These are phyloP conservation scores for Sphaerosporella brunnea DNA, from an alignment of 495 filamentous ascomycete genomes.

Conservation along the genomic window DNA sequence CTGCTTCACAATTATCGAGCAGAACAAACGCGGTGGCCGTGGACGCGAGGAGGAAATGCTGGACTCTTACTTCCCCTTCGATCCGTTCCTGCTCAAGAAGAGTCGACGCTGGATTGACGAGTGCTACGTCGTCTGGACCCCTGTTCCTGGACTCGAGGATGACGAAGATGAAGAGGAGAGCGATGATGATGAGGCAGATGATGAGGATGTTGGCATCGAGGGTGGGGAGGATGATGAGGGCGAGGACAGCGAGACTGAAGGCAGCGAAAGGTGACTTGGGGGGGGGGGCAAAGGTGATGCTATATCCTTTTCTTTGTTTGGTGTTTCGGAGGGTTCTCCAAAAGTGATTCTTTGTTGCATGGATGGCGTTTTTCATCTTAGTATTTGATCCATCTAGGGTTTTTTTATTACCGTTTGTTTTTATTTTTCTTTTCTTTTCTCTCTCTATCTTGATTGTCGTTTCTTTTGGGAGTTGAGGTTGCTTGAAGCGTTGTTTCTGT, in stretches of 20 bases:
- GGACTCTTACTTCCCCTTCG: constrained; percentile 92
- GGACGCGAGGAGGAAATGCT: constrained; percentile 34
- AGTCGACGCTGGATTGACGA: constrained; percentile 71
- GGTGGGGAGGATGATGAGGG: constrained; percentile 15
- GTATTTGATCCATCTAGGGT: too few species aligned
- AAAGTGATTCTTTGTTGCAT: too few species aligned
- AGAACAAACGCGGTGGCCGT: constrained; percentile 58
- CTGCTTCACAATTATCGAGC: constrained; percentile 69
- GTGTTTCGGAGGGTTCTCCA: too few species aligned
- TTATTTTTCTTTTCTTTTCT: too few species aligned
- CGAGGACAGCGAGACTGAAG: background rate
- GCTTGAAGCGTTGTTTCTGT: too few species aligned
- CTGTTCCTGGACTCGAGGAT: constrained; percentile 52
- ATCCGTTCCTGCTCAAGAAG: constrained; percentile 58
- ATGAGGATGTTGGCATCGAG: constrained; percentile 28
- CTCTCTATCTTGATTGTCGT: too few species aligned
- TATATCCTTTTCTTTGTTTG: too few species aligned
- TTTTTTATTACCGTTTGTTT: too few species aligned
- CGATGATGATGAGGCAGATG: constrained; percentile 31
- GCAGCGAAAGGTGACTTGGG: too few species aligned
- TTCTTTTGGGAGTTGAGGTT: too few species aligned
- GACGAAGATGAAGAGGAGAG: constrained; percentile 38
- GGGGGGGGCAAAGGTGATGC: too few species aligned
- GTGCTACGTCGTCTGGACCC: constrained; percentile 72
- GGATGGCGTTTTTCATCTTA: too few species aligned